Evolutionary conservation across 148 eudicot genomes (phyloP).

Genomic region (Nepenthes mirabilis): DNA sequence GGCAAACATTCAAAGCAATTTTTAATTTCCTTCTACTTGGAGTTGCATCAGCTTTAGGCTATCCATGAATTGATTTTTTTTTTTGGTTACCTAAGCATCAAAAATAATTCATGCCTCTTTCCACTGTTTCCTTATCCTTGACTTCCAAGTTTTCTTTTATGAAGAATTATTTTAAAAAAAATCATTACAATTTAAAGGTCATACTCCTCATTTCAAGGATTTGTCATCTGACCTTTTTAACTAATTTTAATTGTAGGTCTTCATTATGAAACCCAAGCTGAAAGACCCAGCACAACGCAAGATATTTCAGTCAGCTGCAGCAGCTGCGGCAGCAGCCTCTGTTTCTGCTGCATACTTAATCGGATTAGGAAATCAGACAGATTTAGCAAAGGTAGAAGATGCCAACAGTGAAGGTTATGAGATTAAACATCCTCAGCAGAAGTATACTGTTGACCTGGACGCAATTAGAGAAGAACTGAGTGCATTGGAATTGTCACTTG

Average conservation of each 20-base stretch:
- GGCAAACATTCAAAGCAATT: too few relatives aligned
- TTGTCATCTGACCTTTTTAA: not conserved
- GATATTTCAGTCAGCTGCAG: conserved; percentile 83
- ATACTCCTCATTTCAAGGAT: not conserved
- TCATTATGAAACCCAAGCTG: conserved; percentile 72
- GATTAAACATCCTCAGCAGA: conserved; percentile 19
- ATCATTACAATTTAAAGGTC: not conserved
- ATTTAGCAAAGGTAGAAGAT: conserved; percentile 20
- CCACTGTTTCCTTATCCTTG: too few relatives aligned
- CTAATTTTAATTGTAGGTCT: conserved; percentile 35
- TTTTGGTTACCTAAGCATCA: too few relatives aligned
- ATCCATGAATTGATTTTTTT: too few relatives aligned
- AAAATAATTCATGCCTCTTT: too few relatives aligned
- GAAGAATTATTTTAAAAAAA: too few relatives aligned
- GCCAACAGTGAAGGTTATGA: conserved; percentile 17
- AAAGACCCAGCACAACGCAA: conserved; percentile 55
- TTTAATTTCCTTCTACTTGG: too few relatives aligned
- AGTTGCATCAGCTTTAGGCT: too few relatives aligned
- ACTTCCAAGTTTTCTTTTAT: not conserved
- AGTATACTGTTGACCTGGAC: conserved; percentile 19
- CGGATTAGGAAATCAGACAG: conserved; percentile 37
- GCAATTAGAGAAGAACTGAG: conserved; percentile 41
- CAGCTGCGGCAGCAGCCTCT: conserved; percentile 97
- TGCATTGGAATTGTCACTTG: conserved; percentile 51
- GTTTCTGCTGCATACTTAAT: conserved; percentile 82